Base-by-base conservation (phyloP, 2,329 filamentous ascomycete species). In the Aspergillus versicolor region DNA sequence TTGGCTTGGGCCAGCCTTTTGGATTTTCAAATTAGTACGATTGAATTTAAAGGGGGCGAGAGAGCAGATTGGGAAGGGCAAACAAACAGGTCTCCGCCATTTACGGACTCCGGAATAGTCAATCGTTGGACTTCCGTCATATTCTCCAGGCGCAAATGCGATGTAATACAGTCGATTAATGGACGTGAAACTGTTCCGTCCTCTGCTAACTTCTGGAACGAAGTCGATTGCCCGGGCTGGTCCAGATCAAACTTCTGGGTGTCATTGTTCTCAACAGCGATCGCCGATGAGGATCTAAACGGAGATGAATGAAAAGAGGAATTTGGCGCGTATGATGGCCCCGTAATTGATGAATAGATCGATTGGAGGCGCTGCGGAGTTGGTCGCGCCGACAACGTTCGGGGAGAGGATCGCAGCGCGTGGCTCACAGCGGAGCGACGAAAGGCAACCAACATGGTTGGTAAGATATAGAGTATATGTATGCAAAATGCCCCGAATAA, bases 91-190 rank as follows among this genome's bases (percentile, higher is more conserved):
- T 97, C 93, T 59, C 81, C 84, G 21, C 94, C 92, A 63, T 86
- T 85, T 42, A 97, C 79, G 4, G 90, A 90, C 55, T 90, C 83
- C 58, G 85, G 85, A 70, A 99, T 92, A 12, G 93, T 96, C 71
- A 88, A 83, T 47, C 85, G 82, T 75, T 99, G 94, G 13, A 99
- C 93, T 21, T 94, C 89, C 21, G 93, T 97, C 94, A 99, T 97
- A 41, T 80, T 85, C 49, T 88, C 83, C 65, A 97, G 88, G 27
- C 82, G 79, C 87, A 97, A 90, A 52, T 85, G 83, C 5, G 83
- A 65, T 1, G 84, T 89, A 65, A 99, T 86, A 24, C 88, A 82
- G 4, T 80, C 69, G 61, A 96, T 80, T 51, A 97, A 75, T 58
- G 81, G 84, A 22, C 75, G 69, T 68, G 92, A 81, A 42, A 96